phyloP scores from a whole-genome alignment of 2,329 filamentous ascomycete species.

The Colletotrichum sp. region DNA sequence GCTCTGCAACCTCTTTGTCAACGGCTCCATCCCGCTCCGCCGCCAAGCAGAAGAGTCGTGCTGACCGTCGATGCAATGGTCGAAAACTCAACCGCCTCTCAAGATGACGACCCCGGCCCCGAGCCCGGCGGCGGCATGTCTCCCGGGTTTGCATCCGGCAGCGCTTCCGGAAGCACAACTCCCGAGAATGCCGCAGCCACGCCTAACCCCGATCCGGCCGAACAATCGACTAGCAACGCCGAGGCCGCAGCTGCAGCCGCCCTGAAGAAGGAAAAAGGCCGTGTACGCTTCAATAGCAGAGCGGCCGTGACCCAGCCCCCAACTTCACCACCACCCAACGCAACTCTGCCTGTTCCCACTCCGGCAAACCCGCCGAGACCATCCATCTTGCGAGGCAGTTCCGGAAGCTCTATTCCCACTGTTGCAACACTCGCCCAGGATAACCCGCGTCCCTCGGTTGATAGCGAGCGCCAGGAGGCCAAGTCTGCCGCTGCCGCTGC shows the following conservation, averaged over 20 bases:
- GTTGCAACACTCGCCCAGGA: constrained; percentile 5
- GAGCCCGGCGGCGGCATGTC: constrained; percentile 1
- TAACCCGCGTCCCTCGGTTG: neutral
- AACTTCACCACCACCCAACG: constrained; percentile 15
- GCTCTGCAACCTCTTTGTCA: neutral
- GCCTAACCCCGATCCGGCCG: neutral
- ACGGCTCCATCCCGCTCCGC: neutral
- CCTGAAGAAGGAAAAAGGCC: constrained; percentile 48
- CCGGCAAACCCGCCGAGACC: constrained; percentile 23
- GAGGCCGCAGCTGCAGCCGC: constrained; percentile 23
- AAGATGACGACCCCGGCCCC: constrained; percentile 21
- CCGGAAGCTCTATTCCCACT: constrained; percentile 41
- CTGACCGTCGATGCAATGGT: constrained; percentile 22
- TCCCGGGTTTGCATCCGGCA: neutral
- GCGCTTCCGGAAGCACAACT: neutral
- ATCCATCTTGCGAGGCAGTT: constrained; percentile 48
- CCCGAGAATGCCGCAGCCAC: neutral
- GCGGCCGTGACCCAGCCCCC: constrained; percentile 37
- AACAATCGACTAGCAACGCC: neutral
- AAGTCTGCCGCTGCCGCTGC: constrained; percentile 43
- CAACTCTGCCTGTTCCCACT: neutral
- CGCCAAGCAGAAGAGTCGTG: neutral
- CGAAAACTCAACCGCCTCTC: constrained; percentile 5
- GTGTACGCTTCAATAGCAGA: constrained; percentile 54
- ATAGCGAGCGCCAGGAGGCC: constrained; percentile 26